phyloP scores from a whole-genome alignment of 495 filamentous ascomycete genomes.

The Clavariopsis aquatica region DNA sequence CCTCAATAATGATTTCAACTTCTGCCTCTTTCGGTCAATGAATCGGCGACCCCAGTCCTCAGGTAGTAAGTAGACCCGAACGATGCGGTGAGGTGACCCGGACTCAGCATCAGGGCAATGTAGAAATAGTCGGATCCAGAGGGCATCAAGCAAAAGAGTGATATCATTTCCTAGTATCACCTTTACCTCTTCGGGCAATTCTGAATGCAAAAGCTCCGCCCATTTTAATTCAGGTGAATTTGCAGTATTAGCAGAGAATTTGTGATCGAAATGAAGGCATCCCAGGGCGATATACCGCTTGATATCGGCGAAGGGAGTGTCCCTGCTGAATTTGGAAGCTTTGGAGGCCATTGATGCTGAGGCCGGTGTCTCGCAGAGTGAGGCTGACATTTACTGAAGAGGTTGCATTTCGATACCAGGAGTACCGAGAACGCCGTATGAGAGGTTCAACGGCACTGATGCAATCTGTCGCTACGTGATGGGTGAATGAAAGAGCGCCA shows the following conservation, averaged over 20 bases:
- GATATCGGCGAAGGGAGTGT: neutral
- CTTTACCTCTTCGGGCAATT: conserved; percentile 19
- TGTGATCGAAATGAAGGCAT: conserved; percentile 20
- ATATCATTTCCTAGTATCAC: conserved; percentile 21
- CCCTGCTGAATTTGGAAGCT: neutral
- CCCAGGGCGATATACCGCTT: conserved; percentile 31
- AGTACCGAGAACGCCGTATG: too few relatives aligned
- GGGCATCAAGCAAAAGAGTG: conserved; percentile 18
- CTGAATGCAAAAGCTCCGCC: conserved; percentile 11
- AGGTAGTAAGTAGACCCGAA: conserved; percentile 33
- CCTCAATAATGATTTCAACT: conserved; percentile 24
- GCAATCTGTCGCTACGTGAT: too few relatives aligned
- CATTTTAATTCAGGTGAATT: neutral
- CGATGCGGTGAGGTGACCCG: neutral
- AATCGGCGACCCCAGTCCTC: conserved; percentile 27
- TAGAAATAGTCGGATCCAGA: conserved; percentile 33
- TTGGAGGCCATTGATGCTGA: conserved; percentile 2
- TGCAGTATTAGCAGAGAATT: neutral
- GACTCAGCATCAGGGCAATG: neutral
- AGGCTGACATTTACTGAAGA: neutral
- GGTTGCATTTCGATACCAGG: too few relatives aligned
- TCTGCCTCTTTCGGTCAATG: conserved; percentile 26
- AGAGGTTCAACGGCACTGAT: too few relatives aligned
- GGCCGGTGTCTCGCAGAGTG: neutral
- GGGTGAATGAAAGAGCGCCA: too few relatives aligned